These are phyloP conservation scores for Colletotrichum trifolii DNA, from an alignment of 2,329 filamentous ascomycete genomes.

Conservation along the genomic window DNA sequence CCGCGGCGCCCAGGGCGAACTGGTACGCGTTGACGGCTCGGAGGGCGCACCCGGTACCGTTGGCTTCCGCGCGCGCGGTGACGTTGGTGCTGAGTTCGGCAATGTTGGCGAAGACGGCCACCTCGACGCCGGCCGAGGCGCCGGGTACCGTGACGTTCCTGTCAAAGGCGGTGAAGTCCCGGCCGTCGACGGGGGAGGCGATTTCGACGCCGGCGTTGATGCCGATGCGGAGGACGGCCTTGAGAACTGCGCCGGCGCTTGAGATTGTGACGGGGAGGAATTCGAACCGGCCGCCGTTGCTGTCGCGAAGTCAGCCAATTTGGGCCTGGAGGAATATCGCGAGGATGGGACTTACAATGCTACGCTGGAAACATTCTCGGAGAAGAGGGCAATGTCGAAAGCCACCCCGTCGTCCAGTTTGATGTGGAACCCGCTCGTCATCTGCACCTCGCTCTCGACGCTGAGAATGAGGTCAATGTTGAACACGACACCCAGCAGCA, in stretches of 20 bases:
- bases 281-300: constrained; percentile 64
- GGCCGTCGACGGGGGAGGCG: constrained; percentile 35
- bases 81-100: constrained; percentile 66
- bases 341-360: constrained; percentile 55
- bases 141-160: constrained; percentile 39
- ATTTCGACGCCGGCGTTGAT: constrained; percentile 56
- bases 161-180: constrained; percentile 28
- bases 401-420: constrained; percentile 61
- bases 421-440: constrained; percentile 66
- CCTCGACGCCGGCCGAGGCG: constrained; percentile 58
- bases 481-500: constrained; percentile 58
- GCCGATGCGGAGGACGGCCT: constrained; percentile 59
- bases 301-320: constrained; percentile 38
- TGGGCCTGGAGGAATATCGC: not conserved
- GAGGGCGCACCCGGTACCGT: constrained; percentile 54
- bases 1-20: constrained; percentile 63
- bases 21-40: constrained; percentile 60
- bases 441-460: constrained; percentile 57
- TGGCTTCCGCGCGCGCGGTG: constrained; percentile 49
- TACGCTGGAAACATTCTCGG: constrained; percentile 58
- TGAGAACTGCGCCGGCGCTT: constrained; percentile 53
- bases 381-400: constrained; percentile 62
- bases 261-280: constrained; percentile 66
- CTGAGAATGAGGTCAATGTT: constrained; percentile 63
- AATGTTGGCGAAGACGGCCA: constrained; percentile 61